Evolutionary conservation across 306 rosid genomes (phyloP).

Genomic region (Leucaena leucocephala): DNA sequence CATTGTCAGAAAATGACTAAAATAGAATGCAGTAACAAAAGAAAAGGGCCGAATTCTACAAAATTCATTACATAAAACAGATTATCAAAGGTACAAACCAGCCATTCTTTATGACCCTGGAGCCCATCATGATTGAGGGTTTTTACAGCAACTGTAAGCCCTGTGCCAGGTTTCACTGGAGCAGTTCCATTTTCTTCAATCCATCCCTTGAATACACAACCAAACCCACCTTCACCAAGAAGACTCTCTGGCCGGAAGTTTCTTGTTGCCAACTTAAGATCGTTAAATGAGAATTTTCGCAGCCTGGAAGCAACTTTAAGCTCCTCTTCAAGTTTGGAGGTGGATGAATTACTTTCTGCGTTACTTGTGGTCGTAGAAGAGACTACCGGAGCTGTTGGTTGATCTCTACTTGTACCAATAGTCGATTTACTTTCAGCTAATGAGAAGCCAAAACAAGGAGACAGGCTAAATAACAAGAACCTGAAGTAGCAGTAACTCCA

Average conservation of each 20-base stretch:
- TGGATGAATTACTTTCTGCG: constrained; percentile 81
- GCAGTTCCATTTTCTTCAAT: constrained; percentile 95
- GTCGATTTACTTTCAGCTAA: constrained; percentile 66
- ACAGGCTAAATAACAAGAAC: constrained; percentile 1
- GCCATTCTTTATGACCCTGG: constrained; percentile 97
- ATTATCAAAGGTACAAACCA: constrained; percentile 60
- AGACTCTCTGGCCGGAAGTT: constrained; percentile 92
- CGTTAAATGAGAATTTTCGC: constrained; percentile 75
- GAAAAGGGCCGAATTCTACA: background rate
- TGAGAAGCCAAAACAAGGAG: constrained; percentile 24
- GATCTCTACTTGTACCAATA: constrained; percentile 74
- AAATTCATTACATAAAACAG: background rate
- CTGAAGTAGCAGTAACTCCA: background rate
- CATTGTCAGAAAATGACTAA: background rate
- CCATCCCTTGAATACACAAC: constrained; percentile 96
- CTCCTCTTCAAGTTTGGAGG: constrained; percentile 81
- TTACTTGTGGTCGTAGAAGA: constrained; percentile 80
- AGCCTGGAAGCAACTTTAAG: constrained; percentile 84
- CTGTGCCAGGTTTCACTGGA: constrained; percentile 90
- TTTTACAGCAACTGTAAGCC: constrained; percentile 91
- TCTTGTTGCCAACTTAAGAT: constrained; percentile 84
- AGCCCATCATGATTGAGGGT: constrained; percentile 92
- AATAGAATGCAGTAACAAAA: background rate
- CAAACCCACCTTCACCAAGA: constrained; percentile 97
- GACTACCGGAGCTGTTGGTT: constrained; percentile 62